Base-by-base conservation (phyloP, 139 green algal species). In the Chlamydomonas asymmetrica region DNA sequence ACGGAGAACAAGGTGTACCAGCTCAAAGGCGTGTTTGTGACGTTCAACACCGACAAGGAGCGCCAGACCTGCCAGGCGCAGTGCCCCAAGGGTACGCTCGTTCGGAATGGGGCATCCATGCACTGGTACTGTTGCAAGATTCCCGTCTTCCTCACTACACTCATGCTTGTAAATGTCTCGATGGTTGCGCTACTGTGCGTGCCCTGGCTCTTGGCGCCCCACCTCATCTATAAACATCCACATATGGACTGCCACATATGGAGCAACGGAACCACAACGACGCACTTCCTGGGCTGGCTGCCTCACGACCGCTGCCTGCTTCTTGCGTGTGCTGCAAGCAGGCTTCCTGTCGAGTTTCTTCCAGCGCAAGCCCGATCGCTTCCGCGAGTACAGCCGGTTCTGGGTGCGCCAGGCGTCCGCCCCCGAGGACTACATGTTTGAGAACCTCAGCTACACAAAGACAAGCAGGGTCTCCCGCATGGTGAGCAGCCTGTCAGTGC, bases 341-440 rank as follows among this genome's bases (percentile, higher is more conserved):
- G 80, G 70, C 27, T 85, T 74, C 74, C 54, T 81, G 23, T 32
- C 13, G 25, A 69, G 65, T n/a, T 48, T 73, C 32, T 43, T 80
- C 1, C 45, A 73, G 64, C 54, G 22, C 5, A 31, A 57, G 5
- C 2, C 3, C 2, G 50, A 77, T 41, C 59, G 60, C 18, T 74
- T 81, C 41, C 70, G 57, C 34, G 41, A 23, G 3, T 37, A 50
- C n/a, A 10, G 31, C 41, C 43, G 65, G 39, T 82, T 87, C 54
- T 84, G 78, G 75, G 77, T 85, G 25, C 48, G 57, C 4, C 39
- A 20, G 0, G 84, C 84, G 29, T 45, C 61, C 23, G 72, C 80
- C 0, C 80, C 84, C 29, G 84, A 89, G 39, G 84, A 89, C 62
- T 89, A 89, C 75, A 72, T 78, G 4, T 81, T 84, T 13, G 80